Evolutionary conservation across 345 rosid genomes (phyloP).

Genomic region (Sapria himalayana): DNA sequence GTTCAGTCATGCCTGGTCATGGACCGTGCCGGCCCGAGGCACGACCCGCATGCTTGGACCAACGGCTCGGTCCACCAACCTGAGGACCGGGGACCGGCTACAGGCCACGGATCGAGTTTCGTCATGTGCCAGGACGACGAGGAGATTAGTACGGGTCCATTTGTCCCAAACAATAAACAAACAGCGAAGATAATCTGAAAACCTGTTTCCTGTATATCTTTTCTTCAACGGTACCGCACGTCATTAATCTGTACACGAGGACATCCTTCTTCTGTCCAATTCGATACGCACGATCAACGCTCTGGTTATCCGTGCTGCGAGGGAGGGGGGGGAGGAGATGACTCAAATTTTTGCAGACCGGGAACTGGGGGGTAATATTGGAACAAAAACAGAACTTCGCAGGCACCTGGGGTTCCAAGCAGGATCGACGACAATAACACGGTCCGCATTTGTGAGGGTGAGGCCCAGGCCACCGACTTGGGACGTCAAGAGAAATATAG

Average conservation of each 20-base stretch:
- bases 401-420: conserved; percentile 94
- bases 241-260: conserved; percentile 79
- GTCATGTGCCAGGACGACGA: too few relatives aligned
- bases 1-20: too few relatives aligned
- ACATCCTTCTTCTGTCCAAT: conserved; percentile 94
- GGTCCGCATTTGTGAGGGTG: conserved; percentile 90
- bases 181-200: not conserved
- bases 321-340: too few relatives aligned
- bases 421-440: conserved; percentile 93
- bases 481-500: conserved; percentile 82
- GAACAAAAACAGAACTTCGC: conserved; percentile 1
- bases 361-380: too few relatives aligned
- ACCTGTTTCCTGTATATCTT: conserved; percentile 97
- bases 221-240: conserved; percentile 95
- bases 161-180: too few relatives aligned
- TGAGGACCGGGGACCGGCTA: too few relatives aligned
- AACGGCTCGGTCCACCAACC: too few relatives aligned
- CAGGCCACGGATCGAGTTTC: too few relatives aligned
- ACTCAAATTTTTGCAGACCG: too few relatives aligned
- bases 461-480: conserved; percentile 99
- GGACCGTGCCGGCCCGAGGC: too few relatives aligned
- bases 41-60: too few relatives aligned
- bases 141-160: too few relatives aligned
- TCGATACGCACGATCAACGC: conserved; percentile 97
- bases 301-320: conserved; percentile 85